Percentiles rank a stretch among this genome's conserved stretches.
phyloP scores from a whole-genome alignment of 2,329 filamentous ascomycete genomes.

The Diaporthe longicolla region DNA sequence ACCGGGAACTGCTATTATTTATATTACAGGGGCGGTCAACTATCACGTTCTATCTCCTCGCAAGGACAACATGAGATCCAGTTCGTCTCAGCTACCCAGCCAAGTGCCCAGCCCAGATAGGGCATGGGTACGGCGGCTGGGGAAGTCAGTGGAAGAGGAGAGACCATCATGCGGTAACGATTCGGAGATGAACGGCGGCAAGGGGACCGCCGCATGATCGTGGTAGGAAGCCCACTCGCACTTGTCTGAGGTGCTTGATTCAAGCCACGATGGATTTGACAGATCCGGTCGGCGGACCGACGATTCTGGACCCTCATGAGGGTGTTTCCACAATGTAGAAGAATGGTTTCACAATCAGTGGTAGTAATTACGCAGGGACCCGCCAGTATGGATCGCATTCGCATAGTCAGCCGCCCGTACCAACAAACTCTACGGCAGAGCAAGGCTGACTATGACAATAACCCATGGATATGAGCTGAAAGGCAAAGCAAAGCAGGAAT shows the following conservation, averaged over 20 bases:
- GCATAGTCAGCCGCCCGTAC: not conserved
- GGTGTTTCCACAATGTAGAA: not conserved
- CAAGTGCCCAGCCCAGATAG: not conserved
- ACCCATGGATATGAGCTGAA: not conserved
- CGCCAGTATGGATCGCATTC: not conserved
- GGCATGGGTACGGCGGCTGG: constrained; percentile 3
- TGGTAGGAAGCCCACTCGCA: not conserved
- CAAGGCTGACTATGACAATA: not conserved
- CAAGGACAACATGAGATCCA: not conserved
- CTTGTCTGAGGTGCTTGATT: constrained; percentile 1
- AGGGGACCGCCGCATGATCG: not conserved
- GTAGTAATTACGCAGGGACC: no score
- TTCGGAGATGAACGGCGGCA: not conserved
- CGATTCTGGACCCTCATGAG: not conserved
- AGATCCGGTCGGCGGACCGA: not conserved
- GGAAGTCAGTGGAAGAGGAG: no score
- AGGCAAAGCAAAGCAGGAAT: not conserved
- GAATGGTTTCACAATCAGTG: constrained; percentile 1
- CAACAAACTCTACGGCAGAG: not conserved
- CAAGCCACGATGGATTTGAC: not conserved
- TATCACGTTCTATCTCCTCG: not conserved
- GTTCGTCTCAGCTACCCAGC: not conserved
- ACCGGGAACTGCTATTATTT: not conserved
- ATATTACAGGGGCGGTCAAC: not conserved
- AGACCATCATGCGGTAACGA: not conserved